phyloP scores from a whole-genome alignment of 1,139 yeast genomes.

The Meyerozyma smithsonii region DNA sequence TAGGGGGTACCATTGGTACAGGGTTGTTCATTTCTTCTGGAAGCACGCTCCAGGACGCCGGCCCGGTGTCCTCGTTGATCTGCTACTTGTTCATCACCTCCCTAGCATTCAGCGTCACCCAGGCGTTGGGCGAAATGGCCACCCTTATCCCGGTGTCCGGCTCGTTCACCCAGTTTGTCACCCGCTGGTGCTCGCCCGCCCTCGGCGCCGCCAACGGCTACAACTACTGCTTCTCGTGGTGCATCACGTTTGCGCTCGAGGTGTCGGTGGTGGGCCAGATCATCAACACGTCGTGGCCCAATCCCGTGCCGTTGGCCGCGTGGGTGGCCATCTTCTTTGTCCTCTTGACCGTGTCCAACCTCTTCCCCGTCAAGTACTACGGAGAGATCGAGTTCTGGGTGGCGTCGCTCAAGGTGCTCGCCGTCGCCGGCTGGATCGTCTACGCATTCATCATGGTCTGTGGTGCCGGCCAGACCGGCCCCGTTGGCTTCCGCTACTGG shows the following conservation, averaged over 20 bases:
- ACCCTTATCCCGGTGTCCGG: constrained; percentile 67
- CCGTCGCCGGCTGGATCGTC: constrained; percentile 66
- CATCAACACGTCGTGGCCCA: constrained; percentile 66
- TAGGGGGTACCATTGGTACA: constrained; percentile 59
- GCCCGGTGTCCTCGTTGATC: constrained; percentile 67
- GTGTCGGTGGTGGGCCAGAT: constrained; percentile 76
- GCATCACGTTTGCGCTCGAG: constrained; percentile 78
- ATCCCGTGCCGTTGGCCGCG: constrained; percentile 62
- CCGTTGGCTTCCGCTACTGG: constrained; percentile 87
- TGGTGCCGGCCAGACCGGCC: constrained; percentile 67
- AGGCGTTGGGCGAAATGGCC: constrained; percentile 73
- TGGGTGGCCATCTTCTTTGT: constrained; percentile 76
- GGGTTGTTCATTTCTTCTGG: constrained; percentile 60
- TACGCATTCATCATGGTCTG: constrained; percentile 68
- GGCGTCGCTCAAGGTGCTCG: constrained; percentile 62
- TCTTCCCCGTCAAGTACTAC: constrained; percentile 58
- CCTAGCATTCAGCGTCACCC: constrained; percentile 61
- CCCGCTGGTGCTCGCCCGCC: constrained; percentile 65
- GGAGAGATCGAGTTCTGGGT: constrained; percentile 65
- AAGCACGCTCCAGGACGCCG: constrained; percentile 52
- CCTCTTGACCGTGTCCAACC: constrained; percentile 44
- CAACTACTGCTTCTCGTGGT: constrained; percentile 87
- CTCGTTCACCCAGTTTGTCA: constrained; percentile 50
- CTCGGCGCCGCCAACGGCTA: constrained; percentile 80
- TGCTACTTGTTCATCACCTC: constrained; percentile 65